Evolutionary conservation across 2,329 filamentous ascomycete genomes (phyloP).

Genomic region (Hymenoscyphus fructigenus): DNA sequence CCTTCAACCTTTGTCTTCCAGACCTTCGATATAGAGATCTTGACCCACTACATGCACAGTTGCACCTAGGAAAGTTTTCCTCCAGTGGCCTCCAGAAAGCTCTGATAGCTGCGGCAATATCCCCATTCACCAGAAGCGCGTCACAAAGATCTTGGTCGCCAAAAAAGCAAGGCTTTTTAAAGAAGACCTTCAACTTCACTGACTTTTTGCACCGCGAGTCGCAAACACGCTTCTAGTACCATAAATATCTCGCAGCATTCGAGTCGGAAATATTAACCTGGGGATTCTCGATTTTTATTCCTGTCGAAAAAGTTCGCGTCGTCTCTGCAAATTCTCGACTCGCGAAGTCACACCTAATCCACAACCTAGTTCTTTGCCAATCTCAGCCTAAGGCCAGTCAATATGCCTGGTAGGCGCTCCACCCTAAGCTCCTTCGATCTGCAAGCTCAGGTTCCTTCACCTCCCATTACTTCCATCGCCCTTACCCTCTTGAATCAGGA

Average conservation of each 20-base stretch:
- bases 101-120: not conserved
- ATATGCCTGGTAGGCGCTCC: not conserved
- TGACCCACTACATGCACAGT: not conserved
- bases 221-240: not conserved
- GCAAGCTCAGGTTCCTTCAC: not conserved
- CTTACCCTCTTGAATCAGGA: constrained; percentile 11
- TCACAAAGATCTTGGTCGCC: not conserved
- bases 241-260: not conserved
- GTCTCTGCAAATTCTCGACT: not conserved
- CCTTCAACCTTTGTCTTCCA: not conserved
- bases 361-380: no score
- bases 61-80: not conserved
- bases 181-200: not conserved
- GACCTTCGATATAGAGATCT: not conserved
- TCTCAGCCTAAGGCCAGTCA: not conserved
- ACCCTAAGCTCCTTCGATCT: not conserved
- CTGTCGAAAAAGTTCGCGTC: not conserved
- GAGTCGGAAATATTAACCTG: not conserved
- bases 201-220: not conserved
- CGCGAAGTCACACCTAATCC: not conserved
- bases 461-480: constrained; percentile 8
- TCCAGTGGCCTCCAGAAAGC: not conserved
- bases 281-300: not conserved
- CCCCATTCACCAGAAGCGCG: not conserved
- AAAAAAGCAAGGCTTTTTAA: not conserved